These are phyloP conservation scores for Pneumocystis sp. DNA, from an alignment of 1,139 yeast genomes.

Conservation along the genomic window DNA sequence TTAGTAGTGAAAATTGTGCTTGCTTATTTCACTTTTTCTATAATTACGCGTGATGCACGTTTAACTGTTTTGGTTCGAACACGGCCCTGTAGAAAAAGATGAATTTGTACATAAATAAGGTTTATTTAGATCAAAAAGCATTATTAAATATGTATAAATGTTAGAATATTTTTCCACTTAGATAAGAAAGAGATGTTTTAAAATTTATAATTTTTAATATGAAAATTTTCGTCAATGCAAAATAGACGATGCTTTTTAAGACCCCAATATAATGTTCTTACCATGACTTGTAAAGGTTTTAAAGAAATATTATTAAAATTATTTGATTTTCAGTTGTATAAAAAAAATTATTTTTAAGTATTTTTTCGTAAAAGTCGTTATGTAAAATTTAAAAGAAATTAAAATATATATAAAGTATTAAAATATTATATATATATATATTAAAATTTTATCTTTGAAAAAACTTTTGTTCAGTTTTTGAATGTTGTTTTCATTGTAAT, in stretches of 20 bases:
- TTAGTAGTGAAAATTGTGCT: background rate
- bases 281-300: background rate
- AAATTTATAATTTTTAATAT: background rate
- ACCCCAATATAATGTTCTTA: background rate
- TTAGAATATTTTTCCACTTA: background rate
- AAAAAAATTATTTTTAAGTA: background rate
- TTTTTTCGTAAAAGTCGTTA: too few species aligned
- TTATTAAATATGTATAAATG: background rate
- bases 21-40: constrained; percentile 45
- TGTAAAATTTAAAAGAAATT: background rate
- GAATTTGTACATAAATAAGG: background rate
- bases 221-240: background rate
- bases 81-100: constrained; percentile 49
- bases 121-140: background rate
- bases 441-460: background rate
- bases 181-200: background rate
- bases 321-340: background rate
- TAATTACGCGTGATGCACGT: constrained; percentile 99
- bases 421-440: background rate
- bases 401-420: background rate
- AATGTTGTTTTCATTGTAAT: background rate
- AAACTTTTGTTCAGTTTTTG: background rate
- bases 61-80: constrained; percentile 99
- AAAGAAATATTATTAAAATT: background rate
- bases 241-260: background rate